Evolutionary conservation across 2,329 filamentous ascomycete genomes (phyloP), one percentile per base, ranked within the genome.

Genomic region (Neonectria faginata): DNA sequence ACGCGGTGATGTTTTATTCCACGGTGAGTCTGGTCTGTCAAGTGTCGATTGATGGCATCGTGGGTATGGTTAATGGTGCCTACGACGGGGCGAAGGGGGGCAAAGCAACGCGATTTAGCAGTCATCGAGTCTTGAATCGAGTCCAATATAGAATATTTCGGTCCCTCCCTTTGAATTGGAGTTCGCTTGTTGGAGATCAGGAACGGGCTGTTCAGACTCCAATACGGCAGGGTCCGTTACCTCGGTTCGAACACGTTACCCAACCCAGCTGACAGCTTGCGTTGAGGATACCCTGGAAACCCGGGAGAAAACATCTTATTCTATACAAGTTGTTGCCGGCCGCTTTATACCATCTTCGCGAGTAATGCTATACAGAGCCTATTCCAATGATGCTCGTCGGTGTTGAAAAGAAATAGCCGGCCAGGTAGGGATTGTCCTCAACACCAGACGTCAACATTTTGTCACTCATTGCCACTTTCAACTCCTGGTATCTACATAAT

Each of bases 161-260:
- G 27, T n/a, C 29, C 25, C 11, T 50, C 29, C 25, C 11, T 50
- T 11, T 20, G n/a, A n/a, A 29, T 31, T 31, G 48, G 48, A 11
- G 29, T 20, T 8, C n/a, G n/a, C n/a, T 42, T 10, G n/a, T 42
- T 42, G 39, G 39, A 20, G 39, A 33, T 50, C 16, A 27, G 39
- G n/a, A n/a, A 14, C 3, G 6, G 16, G 1, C 16, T 53, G 31
- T 36, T 12, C 6, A 36, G 16, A 42, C 39, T 42, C 39, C 39
- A 42, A 42, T 10, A 11, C 18, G 36, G 18, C 27, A 57, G 45
- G 45, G 29, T n/a, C 25, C 18, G 44, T 52, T 57, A 57, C 60
- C 53, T 62, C 60, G 60, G 60, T 29, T 52, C 53, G 51, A 62
- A 51, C 45, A 4, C 14, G 18, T 53, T 20, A 20, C 22, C 25